Evolutionary conservation across 1,284 basidiomycete species (phyloP), one percentile per base, ranked within the genome.

Genomic region (Tylopilus sp.): DNA sequence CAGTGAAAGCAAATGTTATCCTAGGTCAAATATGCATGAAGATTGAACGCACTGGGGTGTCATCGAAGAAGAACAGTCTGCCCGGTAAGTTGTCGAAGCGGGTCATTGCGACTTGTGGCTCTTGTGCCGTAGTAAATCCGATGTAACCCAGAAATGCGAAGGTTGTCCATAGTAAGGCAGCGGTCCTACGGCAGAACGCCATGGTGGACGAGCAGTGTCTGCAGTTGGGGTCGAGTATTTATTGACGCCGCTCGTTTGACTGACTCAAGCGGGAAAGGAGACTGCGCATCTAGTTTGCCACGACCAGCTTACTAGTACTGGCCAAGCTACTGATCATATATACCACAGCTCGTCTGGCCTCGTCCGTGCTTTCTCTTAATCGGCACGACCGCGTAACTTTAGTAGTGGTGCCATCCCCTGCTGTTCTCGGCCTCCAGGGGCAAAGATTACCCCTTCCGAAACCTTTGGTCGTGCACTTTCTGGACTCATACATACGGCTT

Each of bases 51-150:
- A 93, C 92, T 35, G 85, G 69, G 6, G 90, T 86, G 71, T 97
- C 95, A 57, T 96, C 89, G 71, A 98, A 96, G 77, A 94, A 97
- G 74, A 89, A 88, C 46, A 97, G 68, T 57, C 81, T 76, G n/a
- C 78, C 77, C 0, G 95, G 94, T n/a, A 91, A 71, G 66, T 90
- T 89, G 42, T 73, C 59, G 64, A 89, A 89, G 48, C 73, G 69
- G 30, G 66, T 74, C 45, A 84, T 59, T 6, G 68, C 58, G 52
- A 66, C 58, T 50, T 74, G 57, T 50, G 75, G 74, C 10, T 70
- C 61, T 55, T 76, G 74, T 4, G 74, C 74, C 6, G 50, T 35
- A 4, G 58, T 58, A 35, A 63, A 54, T 35, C 62, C 52, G 15
- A 63, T 47, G 30, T 55, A 56, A 49, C 58, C 46, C 9, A 71